Base-by-base conservation (phyloP, 495 filamentous ascomycete species). In the Neurospora africana region DNA sequence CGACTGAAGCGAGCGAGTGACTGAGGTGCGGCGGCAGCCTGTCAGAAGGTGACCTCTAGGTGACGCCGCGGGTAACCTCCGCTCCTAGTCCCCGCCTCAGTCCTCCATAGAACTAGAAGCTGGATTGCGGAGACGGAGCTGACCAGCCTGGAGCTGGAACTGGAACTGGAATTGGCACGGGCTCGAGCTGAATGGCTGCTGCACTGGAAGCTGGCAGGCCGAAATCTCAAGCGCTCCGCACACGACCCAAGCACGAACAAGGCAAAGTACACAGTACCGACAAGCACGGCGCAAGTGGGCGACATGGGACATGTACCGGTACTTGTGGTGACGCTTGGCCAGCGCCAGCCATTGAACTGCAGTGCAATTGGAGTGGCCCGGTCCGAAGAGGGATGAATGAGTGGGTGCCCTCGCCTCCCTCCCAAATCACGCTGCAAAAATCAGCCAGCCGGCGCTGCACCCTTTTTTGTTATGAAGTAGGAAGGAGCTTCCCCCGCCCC, bases 401-500 rank as follows among this genome's bases (percentile, higher is more conserved):
- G 75, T 73, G 76, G 53, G 71, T 72, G 70, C 70, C 68, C 53
- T 72, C 68, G 72, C 72, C 72, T 67, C 75, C 73, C 47, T 38
- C 71, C 70, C 70, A 75, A 79, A 78, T 76, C 74, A 73, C 73
- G 72, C 72, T 70, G 74, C 74, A 77, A 76, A 79, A 78, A 79
- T 78, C 76, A 79, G 76, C 76, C 76, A 79, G 76, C 76, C 78
- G 78, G 74, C 75, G 74, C 73, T 75, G 74, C 78, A 75, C 72
- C 76, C 39, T 72, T 80, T 81, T 81, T 81, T 79, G 78, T 81
- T 80, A 74, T 78, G 74, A 77, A 75, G 74, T 71, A 76, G 76
- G 86, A 88, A 75, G 74, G 76, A 75, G 69, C 69, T 68, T 44
- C 74, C 72, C 75, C 77, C 73, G 71, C 74, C 77, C 81, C 78